phyloP scores from a whole-genome alignment of 371 early-diverging fungal species.

The Apophysomyces elegans region DNA sequence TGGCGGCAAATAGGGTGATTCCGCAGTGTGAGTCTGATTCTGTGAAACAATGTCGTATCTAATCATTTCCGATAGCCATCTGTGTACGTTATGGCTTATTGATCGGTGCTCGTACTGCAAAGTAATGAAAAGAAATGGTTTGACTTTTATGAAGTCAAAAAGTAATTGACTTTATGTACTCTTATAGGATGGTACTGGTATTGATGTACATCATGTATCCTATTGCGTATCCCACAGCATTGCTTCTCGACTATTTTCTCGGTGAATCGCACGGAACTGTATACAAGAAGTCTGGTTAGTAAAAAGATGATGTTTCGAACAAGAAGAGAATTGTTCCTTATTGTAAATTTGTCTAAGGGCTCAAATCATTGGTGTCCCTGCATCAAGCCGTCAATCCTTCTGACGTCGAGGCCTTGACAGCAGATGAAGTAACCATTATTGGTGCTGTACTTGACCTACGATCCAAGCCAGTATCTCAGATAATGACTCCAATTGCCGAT shows the following conservation, averaged over 20 bases:
- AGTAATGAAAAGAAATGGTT: constrained; percentile 28
- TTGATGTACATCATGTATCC: constrained; percentile 58
- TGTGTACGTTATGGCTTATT: constrained; percentile 77
- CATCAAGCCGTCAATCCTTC: constrained; percentile 73
- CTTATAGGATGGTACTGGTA: constrained; percentile 25
- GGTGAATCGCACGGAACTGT: constrained; percentile 85
- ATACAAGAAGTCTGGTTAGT: constrained; percentile 73
- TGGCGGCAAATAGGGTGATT: constrained; percentile 36
- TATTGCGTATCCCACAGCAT: constrained; percentile 83
- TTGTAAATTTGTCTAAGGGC: constrained; percentile 17
- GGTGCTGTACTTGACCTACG: constrained; percentile 91
- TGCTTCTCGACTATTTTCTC: constrained; percentile 76
- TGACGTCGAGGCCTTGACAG: constrained; percentile 83
- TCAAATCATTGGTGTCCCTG: constrained; percentile 90
- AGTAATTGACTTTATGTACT: neutral
- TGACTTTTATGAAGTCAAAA: constrained; percentile 12
- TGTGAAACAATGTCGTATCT: neutral
- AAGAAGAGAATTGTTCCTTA: neutral
- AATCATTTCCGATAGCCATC: constrained; percentile 44
- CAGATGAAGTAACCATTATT: constrained; percentile 95
- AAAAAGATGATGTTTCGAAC: neutral
- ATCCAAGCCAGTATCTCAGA: constrained; percentile 79
- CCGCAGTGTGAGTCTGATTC: constrained; percentile 41
- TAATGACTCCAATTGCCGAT: constrained; percentile 91
- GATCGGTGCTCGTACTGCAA: constrained; percentile 78